phyloP scores from a whole-genome alignment of 306 rosid species.

The Malus fusca region DNA sequence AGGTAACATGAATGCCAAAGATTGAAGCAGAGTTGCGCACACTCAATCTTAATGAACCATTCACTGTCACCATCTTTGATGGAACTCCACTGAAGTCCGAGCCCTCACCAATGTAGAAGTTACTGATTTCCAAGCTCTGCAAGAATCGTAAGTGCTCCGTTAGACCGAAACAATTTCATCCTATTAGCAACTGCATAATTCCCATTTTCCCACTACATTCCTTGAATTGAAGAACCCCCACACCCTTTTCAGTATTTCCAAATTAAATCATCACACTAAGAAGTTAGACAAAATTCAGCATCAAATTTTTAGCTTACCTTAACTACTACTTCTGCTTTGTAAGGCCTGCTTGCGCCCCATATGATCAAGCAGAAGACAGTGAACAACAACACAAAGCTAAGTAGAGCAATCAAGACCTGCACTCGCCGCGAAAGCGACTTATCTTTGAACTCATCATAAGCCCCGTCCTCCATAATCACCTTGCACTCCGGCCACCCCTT shows the following conservation, averaged over 20 bases:
- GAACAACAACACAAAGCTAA: constrained; percentile 57
- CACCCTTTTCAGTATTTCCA: background rate
- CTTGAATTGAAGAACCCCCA: background rate
- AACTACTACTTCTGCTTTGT: constrained; percentile 51
- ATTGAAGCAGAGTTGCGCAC: constrained; percentile 82
- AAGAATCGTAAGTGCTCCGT: constrained; percentile 6
- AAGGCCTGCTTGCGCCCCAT: constrained; percentile 92
- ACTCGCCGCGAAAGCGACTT: constrained; percentile 45
- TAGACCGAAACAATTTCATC: background rate
- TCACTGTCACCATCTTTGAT: constrained; percentile 76
- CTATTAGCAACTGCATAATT: background rate
- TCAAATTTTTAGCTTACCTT: constrained; percentile 34
- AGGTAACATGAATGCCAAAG: constrained; percentile 86
- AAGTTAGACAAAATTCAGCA: background rate
- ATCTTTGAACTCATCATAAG: constrained; percentile 55
- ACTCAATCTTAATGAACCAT: constrained; percentile 55
- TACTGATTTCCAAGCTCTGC: constrained; percentile 71
- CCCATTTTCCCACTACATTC: background rate
- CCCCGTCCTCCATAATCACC: constrained; percentile 88
- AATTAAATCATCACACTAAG: background rate
- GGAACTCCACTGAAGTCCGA: constrained; percentile 74
- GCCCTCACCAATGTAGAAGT: constrained; percentile 70
- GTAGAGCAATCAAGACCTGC: constrained; percentile 59
- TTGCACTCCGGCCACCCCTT: constrained; percentile 98
- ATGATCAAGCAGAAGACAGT: constrained; percentile 78